Conservation (phyloP, 1,284 basidiomycete genomes). For the Gymnopus androsaceus region DNA sequence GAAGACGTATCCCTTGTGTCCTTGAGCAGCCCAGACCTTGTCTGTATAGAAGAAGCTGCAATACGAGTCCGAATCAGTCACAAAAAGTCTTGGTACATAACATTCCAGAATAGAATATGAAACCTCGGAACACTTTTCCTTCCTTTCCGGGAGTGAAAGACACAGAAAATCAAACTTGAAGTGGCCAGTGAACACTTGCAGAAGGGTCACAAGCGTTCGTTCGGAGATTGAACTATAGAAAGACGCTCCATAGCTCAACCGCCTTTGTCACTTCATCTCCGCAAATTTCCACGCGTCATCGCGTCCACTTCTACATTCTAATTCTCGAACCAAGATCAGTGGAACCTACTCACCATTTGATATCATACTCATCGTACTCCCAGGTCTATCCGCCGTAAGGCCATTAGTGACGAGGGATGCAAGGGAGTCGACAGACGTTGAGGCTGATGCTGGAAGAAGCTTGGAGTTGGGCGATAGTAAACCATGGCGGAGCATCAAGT, state of each 20-base stretch:
- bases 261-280: too few relatives aligned
- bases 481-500: slow-evolving; percentile 74
- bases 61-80: background rate
- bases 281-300: too few relatives aligned
- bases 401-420: slow-evolving; percentile 1
- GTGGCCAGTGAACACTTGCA: background rate
- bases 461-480: slow-evolving; percentile 76
- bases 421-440: slow-evolving; percentile 18
- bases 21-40: slow-evolving; percentile 57
- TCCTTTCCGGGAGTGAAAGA: slow-evolving; percentile 3
- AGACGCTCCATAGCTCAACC: too few relatives aligned
- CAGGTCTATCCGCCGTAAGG: slow-evolving; percentile 27
- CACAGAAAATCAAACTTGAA: slow-evolving; percentile 13
- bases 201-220: background rate
- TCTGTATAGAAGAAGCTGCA: slow-evolving; percentile 43
- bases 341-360: slow-evolving; percentile 38
- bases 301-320: background rate
- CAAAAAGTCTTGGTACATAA: background rate
- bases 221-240: background rate
- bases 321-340: background rate
- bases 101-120: too few relatives aligned
- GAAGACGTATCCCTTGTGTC: slow-evolving; percentile 67
- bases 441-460: slow-evolving; percentile 46
- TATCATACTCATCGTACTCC: slow-evolving; percentile 39
- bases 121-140: too few relatives aligned